Evolutionary conservation across 176 grass and related monocot genomes (phyloP), one percentile per base, ranked within the genome.

Genomic region (Phragmites australis): DNA sequence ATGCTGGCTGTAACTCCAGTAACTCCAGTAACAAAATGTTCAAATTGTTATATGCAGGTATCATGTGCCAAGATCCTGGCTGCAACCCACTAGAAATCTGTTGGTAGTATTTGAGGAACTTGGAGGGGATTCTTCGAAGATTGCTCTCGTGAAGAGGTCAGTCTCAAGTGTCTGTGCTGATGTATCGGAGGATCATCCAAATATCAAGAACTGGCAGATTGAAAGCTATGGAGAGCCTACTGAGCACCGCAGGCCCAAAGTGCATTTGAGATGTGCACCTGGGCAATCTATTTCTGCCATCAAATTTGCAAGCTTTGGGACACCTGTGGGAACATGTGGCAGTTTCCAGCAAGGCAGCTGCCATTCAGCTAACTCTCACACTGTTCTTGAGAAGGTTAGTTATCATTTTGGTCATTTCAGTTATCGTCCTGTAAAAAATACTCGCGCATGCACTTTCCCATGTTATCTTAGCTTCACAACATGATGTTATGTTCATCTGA

Each of bases 261-360:
- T 99, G 47, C 97, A 99, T 57, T 77, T 99, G 56, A 89, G 46
- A 41, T 99, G 97, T 34, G 66, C 97, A 60, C 71, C 57, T 29
- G 93, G 97, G 42, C 97, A 99, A 68, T 88, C 86, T 22, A 99
- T 99, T 43, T 99, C 90, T 52, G 93, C 87, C 14, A 99, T 99
- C 76, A 93, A 89, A 57, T 99, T 99, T 80, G 97, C 97, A 25
- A 99, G 97, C 88, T 99, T 93, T 54, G 97, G 97, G 42, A 99
- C 97, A 32, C 97, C 97, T 31, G 70, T 80, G 39, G 97, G 97
- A 45, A 96, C 97, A 1, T 99, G 97, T 8, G 93, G 93, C 62
- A 96, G 52, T 84, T 99, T 93, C 88, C 78, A 93, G 52, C 86
- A 99, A 78, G 97, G 97, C 56, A 43, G 79, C 52, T 99, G 97